Conservation (phyloP, 768 basidiomycete species). For the Lactarius indigo region DNA sequence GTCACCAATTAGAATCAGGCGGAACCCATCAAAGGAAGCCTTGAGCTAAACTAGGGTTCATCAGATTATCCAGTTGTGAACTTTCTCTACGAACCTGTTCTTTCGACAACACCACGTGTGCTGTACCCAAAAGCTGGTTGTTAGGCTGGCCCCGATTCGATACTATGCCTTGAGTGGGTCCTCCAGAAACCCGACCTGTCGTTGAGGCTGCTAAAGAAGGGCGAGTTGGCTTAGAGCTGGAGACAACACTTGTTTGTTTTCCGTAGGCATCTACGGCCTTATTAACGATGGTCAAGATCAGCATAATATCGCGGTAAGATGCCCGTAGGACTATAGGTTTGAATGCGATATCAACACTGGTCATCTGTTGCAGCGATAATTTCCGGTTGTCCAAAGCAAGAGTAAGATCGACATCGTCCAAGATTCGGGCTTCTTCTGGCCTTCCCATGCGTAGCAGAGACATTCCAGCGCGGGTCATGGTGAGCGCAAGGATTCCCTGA, state of each 20-base stretch:
- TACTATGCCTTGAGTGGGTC: not conserved
- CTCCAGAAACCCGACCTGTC: slow-evolving; percentile 9
- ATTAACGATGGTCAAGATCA: slow-evolving; percentile 84
- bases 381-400: slow-evolving; percentile 82
- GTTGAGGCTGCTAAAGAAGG: slow-evolving; percentile 18
- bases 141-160: slow-evolving; percentile 14
- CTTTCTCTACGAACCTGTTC: slow-evolving; percentile 60
- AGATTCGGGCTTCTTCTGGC: slow-evolving; percentile 81
- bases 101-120: slow-evolving; percentile 61
- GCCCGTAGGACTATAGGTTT: slow-evolving; percentile 89
- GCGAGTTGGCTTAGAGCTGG: slow-evolving; percentile 24
- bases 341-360: slow-evolving; percentile 75
- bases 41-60: slow-evolving; percentile 52
- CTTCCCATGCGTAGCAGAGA: slow-evolving; percentile 87
- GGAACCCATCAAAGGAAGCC: slow-evolving; percentile 86
- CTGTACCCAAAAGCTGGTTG: slow-evolving; percentile 30
- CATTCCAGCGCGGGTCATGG: slow-evolving; percentile 84
- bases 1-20: slow-evolving; percentile 91
- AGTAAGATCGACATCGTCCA: slow-evolving; percentile 89
- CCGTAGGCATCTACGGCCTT: slow-evolving; percentile 80
- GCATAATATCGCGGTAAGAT: slow-evolving; percentile 90
- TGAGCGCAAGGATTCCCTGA: slow-evolving; percentile 79
- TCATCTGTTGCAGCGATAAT: slow-evolving; percentile 64
- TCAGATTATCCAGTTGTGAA: not conserved
- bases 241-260: slow-evolving; percentile 33